phyloP scores from a whole-genome alignment of 1,284 basidiomycete genomes.

The Stereum hirsutum region DNA sequence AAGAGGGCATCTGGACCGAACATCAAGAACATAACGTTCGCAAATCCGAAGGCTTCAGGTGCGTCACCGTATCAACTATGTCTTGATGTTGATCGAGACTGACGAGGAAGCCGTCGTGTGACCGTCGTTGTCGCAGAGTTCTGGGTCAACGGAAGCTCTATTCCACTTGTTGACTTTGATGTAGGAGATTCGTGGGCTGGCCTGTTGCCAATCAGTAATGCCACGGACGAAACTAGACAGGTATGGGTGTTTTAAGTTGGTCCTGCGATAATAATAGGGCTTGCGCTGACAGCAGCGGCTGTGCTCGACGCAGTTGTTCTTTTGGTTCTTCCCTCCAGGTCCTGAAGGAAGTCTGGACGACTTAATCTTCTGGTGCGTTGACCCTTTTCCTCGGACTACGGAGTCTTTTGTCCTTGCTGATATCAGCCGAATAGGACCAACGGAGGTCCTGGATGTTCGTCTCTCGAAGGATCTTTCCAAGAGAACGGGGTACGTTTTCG shows the following conservation, averaged over 20 bases:
- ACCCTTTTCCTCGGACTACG: background rate
- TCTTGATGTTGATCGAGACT: background rate
- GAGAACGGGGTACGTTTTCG: constrained; percentile 64
- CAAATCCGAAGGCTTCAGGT: constrained; percentile 58
- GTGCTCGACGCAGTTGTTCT: constrained; percentile 49
- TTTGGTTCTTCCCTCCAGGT: constrained; percentile 82
- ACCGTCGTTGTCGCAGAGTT: constrained; percentile 37
- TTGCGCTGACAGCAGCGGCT: background rate
- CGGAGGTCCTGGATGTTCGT: constrained; percentile 56
- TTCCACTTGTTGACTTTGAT: constrained; percentile 66
- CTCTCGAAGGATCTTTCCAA: constrained; percentile 69
- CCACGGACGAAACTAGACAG: constrained; percentile 55
- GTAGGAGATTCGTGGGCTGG: constrained; percentile 72
- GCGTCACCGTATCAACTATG: constrained; percentile 12
- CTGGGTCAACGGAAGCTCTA: constrained; percentile 56
- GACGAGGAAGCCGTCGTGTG: background rate
- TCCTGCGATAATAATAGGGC: background rate
- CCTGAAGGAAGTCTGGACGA: constrained; percentile 63
- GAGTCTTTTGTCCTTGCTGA: constrained; percentile 21
- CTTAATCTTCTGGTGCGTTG: constrained; percentile 57
- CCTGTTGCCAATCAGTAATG: constrained; percentile 56
- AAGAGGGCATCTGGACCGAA: background rate
- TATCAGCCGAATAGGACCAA: constrained; percentile 36
- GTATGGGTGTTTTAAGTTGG: constrained; percentile 25
- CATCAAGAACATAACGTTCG: constrained; percentile 62